Evolutionary conservation across 345 rosid genomes (phyloP).

Genomic region (Pelargonium nanum): DNA sequence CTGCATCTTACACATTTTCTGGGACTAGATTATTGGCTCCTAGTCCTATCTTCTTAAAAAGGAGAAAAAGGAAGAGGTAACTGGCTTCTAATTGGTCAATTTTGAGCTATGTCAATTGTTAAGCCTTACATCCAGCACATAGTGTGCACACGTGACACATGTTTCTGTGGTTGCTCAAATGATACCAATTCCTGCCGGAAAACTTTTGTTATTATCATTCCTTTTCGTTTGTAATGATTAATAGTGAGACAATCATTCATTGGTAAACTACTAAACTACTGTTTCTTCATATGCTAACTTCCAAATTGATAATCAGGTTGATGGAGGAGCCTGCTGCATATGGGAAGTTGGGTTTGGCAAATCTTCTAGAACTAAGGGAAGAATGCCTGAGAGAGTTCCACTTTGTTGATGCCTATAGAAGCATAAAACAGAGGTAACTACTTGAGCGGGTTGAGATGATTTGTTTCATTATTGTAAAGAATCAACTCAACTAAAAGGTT

Average conservation of each 20-base stretch:
- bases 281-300: conserved; percentile 6
- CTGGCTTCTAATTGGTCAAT: background rate
- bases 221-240: background rate
- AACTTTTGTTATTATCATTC: too few relatives aligned
- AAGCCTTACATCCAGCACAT: too few relatives aligned
- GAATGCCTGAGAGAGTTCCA: conserved; percentile 97
- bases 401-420: conserved; percentile 87
- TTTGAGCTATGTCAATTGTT: background rate
- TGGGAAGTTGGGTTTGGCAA: conserved; percentile 93
- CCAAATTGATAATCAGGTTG: conserved; percentile 40
- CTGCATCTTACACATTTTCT: background rate
- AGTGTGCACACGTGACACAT: too few relatives aligned
- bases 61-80: background rate
- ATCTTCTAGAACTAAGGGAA: conserved; percentile 96
- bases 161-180: too few relatives aligned
- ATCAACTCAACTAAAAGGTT: too few relatives aligned
- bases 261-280: background rate
- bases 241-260: background rate
- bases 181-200: too few relatives aligned
- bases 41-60: background rate
- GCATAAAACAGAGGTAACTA: conserved; percentile 83
- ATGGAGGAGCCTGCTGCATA: conserved; percentile 99
- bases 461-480: background rate
- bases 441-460: background rate
- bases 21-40: too few relatives aligned